Base-by-base conservation (phyloP, 83 land plant genomes). In the Diphasiastrum complanatum region DNA sequence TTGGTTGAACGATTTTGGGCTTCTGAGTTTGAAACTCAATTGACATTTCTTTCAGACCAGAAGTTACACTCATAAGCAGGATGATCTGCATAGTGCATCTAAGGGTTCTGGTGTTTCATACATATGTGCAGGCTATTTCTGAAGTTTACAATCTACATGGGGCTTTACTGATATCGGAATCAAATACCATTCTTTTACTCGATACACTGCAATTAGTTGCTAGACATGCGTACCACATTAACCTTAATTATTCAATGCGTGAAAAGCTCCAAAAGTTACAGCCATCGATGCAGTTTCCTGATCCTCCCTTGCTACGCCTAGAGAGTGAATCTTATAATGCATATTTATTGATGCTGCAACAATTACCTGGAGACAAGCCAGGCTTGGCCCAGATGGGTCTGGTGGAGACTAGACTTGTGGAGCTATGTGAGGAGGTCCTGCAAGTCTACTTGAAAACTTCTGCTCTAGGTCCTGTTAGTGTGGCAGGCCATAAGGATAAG, bases 51-150 rank as follows among this genome's bases (percentile, higher is more conserved):
- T n/a, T n/a, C n/a, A n/a, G n/a, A n/a, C n/a, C n/a, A n/a, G n/a
- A n/a, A n/a, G n/a, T n/a, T n/a, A n/a, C n/a, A n/a, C n/a, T n/a
- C n/a, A n/a, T n/a, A n/a, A n/a, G n/a, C n/a, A n/a, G n/a, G n/a
- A n/a, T n/a, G n/a, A n/a, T n/a, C n/a, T n/a, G n/a, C n/a, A n/a
- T n/a, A n/a, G n/a, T n/a, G n/a, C n/a, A n/a, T n/a, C n/a, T n/a
- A n/a, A n/a, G n/a, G n/a, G n/a, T n/a, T n/a, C n/a, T n/a, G n/a
- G n/a, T n/a, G n/a, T n/a, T n/a, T n/a, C n/a, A n/a, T n/a, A n/a
- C n/a, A n/a, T n/a, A n/a, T n/a, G n/a, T n/a, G n/a, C 81, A 95
- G 99, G 97, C 99, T 25, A 76, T 86, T 51, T 82, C 81, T 80
- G 99, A 89, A 70, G 80, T 95, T 22, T 95, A 89, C 72, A 77